Evolutionary conservation across 331 rosid species (phyloP).

Genomic region (Telfairia occidentalis): DNA sequence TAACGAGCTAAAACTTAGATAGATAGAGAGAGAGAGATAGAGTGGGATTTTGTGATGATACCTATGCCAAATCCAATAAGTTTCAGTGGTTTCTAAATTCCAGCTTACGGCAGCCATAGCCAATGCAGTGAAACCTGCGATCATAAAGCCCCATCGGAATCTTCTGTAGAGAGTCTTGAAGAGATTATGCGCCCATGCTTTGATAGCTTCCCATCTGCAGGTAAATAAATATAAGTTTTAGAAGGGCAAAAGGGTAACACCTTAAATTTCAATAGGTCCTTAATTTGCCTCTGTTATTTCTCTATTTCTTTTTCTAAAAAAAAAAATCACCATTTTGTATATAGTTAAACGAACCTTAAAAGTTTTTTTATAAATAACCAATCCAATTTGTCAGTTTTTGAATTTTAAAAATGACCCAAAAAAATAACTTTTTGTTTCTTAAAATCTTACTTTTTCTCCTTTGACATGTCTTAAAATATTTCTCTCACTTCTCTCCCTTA

Average conservation of each 20-base stretch:
- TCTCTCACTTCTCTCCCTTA: too few species aligned
- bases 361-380: not conserved
- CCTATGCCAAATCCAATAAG: conserved; percentile 98
- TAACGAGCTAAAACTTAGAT: conserved; percentile 14
- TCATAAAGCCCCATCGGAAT: conserved; percentile 61
- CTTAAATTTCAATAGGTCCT: not conserved
- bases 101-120: conserved; percentile 73
- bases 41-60: conserved; percentile 16
- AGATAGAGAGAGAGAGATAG: conserved; percentile 10
- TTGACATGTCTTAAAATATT: not conserved
- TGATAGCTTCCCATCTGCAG: conserved; percentile 56
- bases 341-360: too few species aligned
- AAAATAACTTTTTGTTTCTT: not conserved
- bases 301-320: too few species aligned
- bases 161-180: conserved; percentile 40
- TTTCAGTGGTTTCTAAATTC: conserved; percentile 63
- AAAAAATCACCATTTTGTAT: too few species aligned
- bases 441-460: not conserved
- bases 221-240: conserved; percentile 11
- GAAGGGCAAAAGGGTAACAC: not conserved
- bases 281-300: not conserved
- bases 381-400: not conserved
- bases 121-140: conserved; percentile 51
- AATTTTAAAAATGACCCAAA: too few species aligned
- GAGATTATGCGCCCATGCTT: conserved; percentile 42